A percentile compares a stretch with the other conserved stretches of the same genome.
Conservation (phyloP, 805 yeast genomes). For the Candida silvicultrix region DNA sequence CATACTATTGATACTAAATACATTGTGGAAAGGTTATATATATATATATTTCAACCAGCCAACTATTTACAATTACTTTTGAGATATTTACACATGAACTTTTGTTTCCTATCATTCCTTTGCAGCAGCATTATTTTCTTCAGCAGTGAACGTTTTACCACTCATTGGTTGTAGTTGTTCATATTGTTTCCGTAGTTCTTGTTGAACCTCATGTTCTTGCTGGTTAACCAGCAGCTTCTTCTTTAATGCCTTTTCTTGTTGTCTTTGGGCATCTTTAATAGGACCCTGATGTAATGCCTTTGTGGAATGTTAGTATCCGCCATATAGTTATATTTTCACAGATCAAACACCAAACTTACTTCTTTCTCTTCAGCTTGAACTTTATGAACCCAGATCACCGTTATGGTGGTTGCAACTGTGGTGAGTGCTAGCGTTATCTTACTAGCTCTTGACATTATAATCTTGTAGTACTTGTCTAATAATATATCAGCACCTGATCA, state of each 20-base stretch:
- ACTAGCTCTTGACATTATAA: constrained; percentile 69
- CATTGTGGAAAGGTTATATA: no score
- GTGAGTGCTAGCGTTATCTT: constrained; percentile 65
- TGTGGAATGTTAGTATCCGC: background rate
- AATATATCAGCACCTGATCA: no score
- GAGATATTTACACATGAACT: no score
- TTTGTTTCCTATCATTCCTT: background rate
- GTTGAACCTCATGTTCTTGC: constrained; percentile 61
- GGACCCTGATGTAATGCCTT: constrained; percentile 79
- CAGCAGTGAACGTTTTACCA: constrained; percentile 41
- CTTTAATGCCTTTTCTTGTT: constrained; percentile 28
- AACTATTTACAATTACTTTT: no score
- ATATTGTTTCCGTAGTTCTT: constrained; percentile 48
- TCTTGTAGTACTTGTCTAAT: no score
- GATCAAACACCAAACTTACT: constrained; percentile 24
- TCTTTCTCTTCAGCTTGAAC: constrained; percentile 67
- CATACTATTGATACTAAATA: no score
- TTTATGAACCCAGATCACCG: constrained; percentile 64
- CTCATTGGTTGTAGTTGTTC: constrained; percentile 59
- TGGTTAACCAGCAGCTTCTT: constrained; percentile 38
- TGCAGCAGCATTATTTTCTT: no score
- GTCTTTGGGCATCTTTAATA: constrained; percentile 63
- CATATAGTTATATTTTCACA: no score
- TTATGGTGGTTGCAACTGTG: constrained; percentile 45
- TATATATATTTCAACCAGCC: no score